phyloP scores from a whole-genome alignment of 2,329 filamentous ascomycete species.

The Xylariaceae sp. region DNA sequence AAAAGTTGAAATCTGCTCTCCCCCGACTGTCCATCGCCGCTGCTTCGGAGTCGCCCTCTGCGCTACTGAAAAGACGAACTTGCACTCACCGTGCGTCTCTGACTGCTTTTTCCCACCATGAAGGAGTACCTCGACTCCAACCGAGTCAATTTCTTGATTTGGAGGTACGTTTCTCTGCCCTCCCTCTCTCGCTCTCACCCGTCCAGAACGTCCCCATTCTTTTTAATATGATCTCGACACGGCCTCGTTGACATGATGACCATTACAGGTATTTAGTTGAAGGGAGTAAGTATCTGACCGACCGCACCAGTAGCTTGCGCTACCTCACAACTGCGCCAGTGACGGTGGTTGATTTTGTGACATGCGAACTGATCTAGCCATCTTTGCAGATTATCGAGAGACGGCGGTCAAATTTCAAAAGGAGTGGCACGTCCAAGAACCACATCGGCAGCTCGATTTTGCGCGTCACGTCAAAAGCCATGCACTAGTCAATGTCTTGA shows the following conservation, averaged over 20 bases:
- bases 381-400: slow-evolving; percentile 58
- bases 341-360: slow-evolving; percentile 18
- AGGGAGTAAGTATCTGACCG: slow-evolving; percentile 48
- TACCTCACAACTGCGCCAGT: slow-evolving; percentile 12
- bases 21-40: slow-evolving; percentile 6
- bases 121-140: slow-evolving; percentile 63
- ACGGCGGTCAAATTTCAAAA: slow-evolving; percentile 65
- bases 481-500: slow-evolving; percentile 58
- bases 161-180: slow-evolving; percentile 52
- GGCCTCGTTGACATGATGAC: slow-evolving; percentile 19
- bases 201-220: not conserved
- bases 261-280: slow-evolving; percentile 53
- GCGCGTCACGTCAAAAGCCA: slow-evolving; percentile 62
- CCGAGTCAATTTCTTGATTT: slow-evolving; percentile 66
- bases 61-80: slow-evolving; percentile 1
- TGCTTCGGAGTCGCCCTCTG: not conserved
- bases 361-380: slow-evolving; percentile 28
- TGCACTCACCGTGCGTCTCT: slow-evolving; percentile 1
- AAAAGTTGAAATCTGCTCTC: slow-evolving; percentile 10
- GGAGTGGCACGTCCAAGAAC: slow-evolving; percentile 61
- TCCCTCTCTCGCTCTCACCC: slow-evolving; percentile 5
- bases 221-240: slow-evolving; percentile 4
- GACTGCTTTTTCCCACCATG: slow-evolving; percentile 34
- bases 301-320: slow-evolving; percentile 6
- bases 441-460: slow-evolving; percentile 59